phyloP scores from a whole-genome alignment of 2,329 filamentous ascomycete genomes.

The Cladorrhinum sp. region DNA sequence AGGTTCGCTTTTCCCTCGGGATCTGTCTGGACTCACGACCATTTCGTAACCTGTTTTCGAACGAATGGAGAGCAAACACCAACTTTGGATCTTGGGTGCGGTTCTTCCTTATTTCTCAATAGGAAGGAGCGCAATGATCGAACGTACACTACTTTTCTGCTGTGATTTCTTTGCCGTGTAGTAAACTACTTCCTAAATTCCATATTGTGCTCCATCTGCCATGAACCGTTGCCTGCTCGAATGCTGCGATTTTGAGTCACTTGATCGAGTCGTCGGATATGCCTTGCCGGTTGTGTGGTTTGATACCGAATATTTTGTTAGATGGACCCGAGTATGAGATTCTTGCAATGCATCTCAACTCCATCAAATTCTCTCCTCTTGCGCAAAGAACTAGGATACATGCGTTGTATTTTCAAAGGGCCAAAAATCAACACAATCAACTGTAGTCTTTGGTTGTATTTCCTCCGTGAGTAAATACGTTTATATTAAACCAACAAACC shows the following conservation, averaged over 20 bases:
- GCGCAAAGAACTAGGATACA: neutral
- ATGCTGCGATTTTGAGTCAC: too few relatives aligned
- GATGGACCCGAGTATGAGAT: too few relatives aligned
- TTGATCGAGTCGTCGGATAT: too few relatives aligned
- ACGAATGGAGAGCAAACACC: conserved; percentile 47
- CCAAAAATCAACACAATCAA: too few relatives aligned
- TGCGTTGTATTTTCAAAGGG: too few relatives aligned
- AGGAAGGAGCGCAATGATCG: conserved; percentile 52
- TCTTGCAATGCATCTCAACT: too few relatives aligned
- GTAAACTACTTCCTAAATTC: too few relatives aligned
- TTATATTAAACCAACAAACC: neutral
- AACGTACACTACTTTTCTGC: conserved; percentile 39
- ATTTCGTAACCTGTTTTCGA: conserved; percentile 38
- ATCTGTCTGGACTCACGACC: conserved; percentile 41
- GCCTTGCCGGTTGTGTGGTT: neutral
- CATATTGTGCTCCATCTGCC: too few relatives aligned
- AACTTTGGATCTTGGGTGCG: conserved; percentile 53
- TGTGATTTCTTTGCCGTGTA: neutral
- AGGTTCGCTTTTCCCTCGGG: conserved; percentile 35
- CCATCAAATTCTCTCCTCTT: neutral
- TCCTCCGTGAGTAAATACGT: neutral
- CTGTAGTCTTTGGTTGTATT: neutral
- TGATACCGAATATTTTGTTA: neutral
- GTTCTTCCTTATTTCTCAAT: conserved; percentile 41
- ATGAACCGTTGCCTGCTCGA: too few relatives aligned